These are phyloP conservation scores for Periconia sp. DNA, from an alignment of 2,329 filamentous ascomycete species.

Conservation along the genomic window DNA sequence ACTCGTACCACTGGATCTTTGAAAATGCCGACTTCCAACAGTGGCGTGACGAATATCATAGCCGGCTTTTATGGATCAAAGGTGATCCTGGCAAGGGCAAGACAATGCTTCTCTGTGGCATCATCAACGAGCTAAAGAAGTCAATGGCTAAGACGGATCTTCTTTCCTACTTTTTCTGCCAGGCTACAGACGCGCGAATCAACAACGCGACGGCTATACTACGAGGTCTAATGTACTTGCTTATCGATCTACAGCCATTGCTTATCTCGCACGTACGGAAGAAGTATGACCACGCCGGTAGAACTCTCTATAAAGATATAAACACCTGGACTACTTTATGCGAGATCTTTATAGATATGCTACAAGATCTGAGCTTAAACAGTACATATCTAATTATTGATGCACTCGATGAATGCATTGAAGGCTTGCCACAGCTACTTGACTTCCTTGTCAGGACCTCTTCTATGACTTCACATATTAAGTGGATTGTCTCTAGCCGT, in stretches of 20 bases:
- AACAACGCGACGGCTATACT: slow-evolving; percentile 50
- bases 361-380: slow-evolving; percentile 39
- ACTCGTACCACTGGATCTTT: slow-evolving; percentile 28
- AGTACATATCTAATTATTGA: slow-evolving; percentile 8
- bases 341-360: slow-evolving; percentile 47
- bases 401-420: slow-evolving; percentile 13
- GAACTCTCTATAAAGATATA: slow-evolving; percentile 43
- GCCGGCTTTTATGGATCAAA: slow-evolving; percentile 31
- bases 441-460: slow-evolving; percentile 8
- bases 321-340: slow-evolving; percentile 32
- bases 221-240: slow-evolving; percentile 12
- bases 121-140: slow-evolving; percentile 39
- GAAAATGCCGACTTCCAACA: slow-evolving; percentile 28
- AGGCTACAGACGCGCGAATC: slow-evolving; percentile 43
- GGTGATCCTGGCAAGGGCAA: slow-evolving; percentile 2
- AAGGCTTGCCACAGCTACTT: slow-evolving; percentile 9
- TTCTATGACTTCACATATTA: slow-evolving; percentile 31
- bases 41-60: slow-evolving; percentile 28
- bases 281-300: slow-evolving; percentile 43
- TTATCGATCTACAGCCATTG: slow-evolving; percentile 41
- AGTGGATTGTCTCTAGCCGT: slow-evolving; percentile 47
- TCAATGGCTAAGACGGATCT: slow-evolving; percentile 8
- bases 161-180: slow-evolving; percentile 51
- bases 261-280: slow-evolving; percentile 43
- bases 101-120: slow-evolving; percentile 1